Evolutionary conservation across 148 eudicot genomes (phyloP), one percentile per base, ranked within the genome.

Genomic region (Limonium bicolor): DNA sequence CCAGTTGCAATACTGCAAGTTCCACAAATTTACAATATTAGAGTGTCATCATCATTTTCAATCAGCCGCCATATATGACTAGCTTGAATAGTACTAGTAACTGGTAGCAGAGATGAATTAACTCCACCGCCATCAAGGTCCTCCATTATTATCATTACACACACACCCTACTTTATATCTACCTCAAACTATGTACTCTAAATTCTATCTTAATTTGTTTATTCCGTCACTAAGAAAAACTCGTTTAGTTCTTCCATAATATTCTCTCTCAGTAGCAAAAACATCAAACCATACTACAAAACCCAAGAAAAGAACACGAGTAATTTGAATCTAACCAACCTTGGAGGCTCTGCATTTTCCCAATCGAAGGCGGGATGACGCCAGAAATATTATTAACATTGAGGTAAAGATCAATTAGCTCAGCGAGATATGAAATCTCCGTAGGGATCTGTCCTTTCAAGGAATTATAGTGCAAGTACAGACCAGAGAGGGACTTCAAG

Each of bases 391-490:
- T 69, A 53, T 87, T 87, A 32, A 71, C 58, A 69, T 82, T 60
- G 19, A 87, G 94, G 65, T 87, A 87, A 19, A 87, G 76, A 56
- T 87, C 96, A 59, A 59, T 53, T 13, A 87, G 52, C 58, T 79
- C 69, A 15, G 60, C 58, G 17, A 87, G 76, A 51, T 68, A 52
- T 28, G 67, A 65, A 51, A 87, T 74, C 55, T 82, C 83, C 7
- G 19, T 70, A 0, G 96, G 96, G 43, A 87, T 65, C 41, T 51
- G 69, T 20, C 96, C 96, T 0, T 53, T 64, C 26, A 87, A 27
- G 6, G 68, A 57, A 54, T 87, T 87, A 53, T 71, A 87, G 59
- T 87, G 94, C 80, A 87, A 61, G 57, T 69, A 87, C 34, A 87
- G 51, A 34, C 90, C 96, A 3, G 90, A 62, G 36, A 87, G 52